Conservation (phyloP, 441 rosid genomes). For the Euphorbia celastroides region DNA sequence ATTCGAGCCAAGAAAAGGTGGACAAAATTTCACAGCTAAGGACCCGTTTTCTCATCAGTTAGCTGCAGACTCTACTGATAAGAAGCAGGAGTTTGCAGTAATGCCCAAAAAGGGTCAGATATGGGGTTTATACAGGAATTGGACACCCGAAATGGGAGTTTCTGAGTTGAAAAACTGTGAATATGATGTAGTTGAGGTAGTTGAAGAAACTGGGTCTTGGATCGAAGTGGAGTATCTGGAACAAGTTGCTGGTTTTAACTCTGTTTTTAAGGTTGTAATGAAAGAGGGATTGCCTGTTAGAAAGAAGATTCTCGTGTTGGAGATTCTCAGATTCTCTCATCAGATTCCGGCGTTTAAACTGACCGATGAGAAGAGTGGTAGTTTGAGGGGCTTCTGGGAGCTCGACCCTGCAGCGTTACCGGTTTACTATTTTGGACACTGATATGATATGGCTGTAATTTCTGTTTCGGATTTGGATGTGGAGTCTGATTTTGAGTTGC, state of each 20-base stretch:
- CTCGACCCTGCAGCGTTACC: constrained; percentile 58
- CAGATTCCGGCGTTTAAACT: constrained; percentile 58
- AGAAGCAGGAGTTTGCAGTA: constrained; percentile 32
- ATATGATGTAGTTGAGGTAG: constrained; percentile 61
- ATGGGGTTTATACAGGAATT: constrained; percentile 72
- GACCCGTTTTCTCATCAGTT: constrained; percentile 50
- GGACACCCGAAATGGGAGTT: constrained; percentile 40
- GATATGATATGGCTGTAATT: constrained; percentile 2
- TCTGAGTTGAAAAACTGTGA: constrained; percentile 48
- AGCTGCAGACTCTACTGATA: constrained; percentile 24
- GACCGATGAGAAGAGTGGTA: constrained; percentile 49
- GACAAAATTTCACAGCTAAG: constrained; percentile 24
- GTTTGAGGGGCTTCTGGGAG: constrained; percentile 61
- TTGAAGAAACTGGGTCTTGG: constrained; percentile 28
- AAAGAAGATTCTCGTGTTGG: constrained; percentile 24
- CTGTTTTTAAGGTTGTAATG: constrained; percentile 44
- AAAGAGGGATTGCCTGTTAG: constrained; percentile 27
- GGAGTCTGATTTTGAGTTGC: too few species aligned
- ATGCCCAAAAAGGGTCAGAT: constrained; percentile 55
- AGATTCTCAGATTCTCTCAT: constrained; percentile 74
- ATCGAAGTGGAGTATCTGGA: constrained; percentile 49
- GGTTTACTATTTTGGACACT: constrained; percentile 13
- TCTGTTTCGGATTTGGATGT: background rate
- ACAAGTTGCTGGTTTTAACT: constrained; percentile 40
- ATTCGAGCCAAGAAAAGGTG: constrained; percentile 34